These are phyloP conservation scores for Penicillium cosmopolitanum DNA, from an alignment of 495 filamentous ascomycete genomes.

Conservation along the genomic window DNA sequence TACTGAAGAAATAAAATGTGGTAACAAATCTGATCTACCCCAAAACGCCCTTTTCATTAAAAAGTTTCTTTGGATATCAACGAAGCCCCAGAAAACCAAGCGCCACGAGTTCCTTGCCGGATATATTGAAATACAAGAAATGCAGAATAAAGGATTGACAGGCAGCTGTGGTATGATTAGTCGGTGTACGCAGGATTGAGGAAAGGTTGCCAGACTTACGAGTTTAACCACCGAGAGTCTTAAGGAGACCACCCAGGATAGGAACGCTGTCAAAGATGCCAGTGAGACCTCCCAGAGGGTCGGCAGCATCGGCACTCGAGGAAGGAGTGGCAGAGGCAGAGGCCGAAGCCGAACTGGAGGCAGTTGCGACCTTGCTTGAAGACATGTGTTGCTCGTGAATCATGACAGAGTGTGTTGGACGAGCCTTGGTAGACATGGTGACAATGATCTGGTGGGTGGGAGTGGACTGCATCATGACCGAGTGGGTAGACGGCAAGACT, in stretches of 20 bases:
- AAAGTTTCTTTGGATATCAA: constrained; percentile 27
- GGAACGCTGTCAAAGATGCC: constrained; percentile 9
- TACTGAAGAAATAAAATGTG: constrained; percentile 9
- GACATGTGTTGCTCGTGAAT: constrained; percentile 13
- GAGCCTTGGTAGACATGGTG: constrained; percentile 5
- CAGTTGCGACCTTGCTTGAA: constrained; percentile 5
- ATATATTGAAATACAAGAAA: constrained; percentile 18
- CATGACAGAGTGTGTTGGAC: constrained; percentile 2
- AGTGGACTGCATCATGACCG: constrained; percentile 6
- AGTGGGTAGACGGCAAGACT: neutral
- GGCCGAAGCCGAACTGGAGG: constrained; percentile 20
- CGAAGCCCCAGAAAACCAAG: constrained; percentile 15
- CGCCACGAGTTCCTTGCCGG: constrained; percentile 9
- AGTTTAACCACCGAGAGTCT: constrained; percentile 12
- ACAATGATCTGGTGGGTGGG: constrained; percentile 8
- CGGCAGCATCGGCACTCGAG: constrained; percentile 7
- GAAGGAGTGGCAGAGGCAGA: constrained; percentile 19
- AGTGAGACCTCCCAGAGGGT: constrained; percentile 9
- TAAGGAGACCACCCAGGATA: constrained; percentile 15
- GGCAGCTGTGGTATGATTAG: neutral
- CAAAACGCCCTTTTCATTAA: constrained; percentile 21
- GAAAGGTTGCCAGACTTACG: neutral
- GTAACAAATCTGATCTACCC: neutral
- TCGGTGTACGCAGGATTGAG: neutral
- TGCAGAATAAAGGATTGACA: constrained; percentile 4